Conservation (phyloP, 176 grass and related monocot species). For the Phoenix dactylifera region DNA sequence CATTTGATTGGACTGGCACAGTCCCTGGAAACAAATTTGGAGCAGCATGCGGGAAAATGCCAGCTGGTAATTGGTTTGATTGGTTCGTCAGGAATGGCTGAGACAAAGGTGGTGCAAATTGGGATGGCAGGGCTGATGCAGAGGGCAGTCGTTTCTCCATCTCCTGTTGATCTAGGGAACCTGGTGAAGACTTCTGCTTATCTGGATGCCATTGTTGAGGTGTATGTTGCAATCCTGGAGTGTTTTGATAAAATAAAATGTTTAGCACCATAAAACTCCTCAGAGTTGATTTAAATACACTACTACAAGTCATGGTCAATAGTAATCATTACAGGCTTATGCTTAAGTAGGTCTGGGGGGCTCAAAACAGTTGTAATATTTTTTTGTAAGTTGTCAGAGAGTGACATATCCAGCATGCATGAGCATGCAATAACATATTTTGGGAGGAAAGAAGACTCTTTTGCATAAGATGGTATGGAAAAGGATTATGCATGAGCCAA, state of each 20-base stretch:
- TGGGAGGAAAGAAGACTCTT: too few species aligned
- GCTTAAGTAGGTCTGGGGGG: too few species aligned
- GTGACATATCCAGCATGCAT: too few species aligned
- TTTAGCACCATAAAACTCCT: too few species aligned
- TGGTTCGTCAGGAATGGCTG: conserved; percentile 37
- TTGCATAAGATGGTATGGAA: too few species aligned
- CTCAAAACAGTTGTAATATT: too few species aligned
- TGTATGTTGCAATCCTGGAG: conserved; percentile 48
- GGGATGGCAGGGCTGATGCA: conserved; percentile 18
- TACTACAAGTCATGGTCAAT: too few species aligned
- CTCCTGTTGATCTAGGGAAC: conserved; percentile 32
- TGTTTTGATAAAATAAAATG: background rate
- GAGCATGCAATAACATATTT: too few species aligned
- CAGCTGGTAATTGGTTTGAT: conserved; percentile 31
- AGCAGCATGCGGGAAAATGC: conserved; percentile 32
- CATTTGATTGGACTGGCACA: conserved; percentile 36
- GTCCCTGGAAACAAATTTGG: conserved; percentile 44
- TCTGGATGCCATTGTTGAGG: conserved; percentile 48
- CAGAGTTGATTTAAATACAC: too few species aligned
- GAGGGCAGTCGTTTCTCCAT: conserved; percentile 35
- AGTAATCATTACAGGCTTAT: too few species aligned
- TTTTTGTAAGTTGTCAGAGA: too few species aligned
- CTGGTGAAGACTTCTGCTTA: conserved; percentile 18
- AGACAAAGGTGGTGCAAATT: conserved; percentile 18
- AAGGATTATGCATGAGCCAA: too few species aligned